These are phyloP conservation scores for Pharnaceum exiguum DNA, from an alignment of 148 eudicot genomes.

Conservation along the genomic window DNA sequence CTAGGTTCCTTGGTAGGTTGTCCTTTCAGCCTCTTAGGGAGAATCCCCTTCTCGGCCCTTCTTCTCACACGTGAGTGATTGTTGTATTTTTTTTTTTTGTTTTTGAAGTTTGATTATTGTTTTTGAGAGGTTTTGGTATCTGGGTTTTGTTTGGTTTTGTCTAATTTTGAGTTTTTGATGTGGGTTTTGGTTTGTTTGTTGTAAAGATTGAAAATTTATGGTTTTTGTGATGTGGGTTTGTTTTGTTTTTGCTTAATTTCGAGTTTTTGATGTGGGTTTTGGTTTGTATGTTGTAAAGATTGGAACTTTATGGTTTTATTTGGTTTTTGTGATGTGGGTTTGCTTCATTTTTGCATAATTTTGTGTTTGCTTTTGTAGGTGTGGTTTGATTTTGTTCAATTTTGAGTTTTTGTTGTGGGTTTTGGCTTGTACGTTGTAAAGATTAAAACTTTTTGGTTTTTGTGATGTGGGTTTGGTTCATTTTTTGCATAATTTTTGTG, in stretches of 20 bases:
- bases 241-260: neutral
- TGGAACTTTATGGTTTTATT: no score
- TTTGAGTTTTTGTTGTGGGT: neutral
- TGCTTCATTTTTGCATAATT: neutral
- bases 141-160: neutral
- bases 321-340: conserved; percentile 3
- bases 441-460: neutral
- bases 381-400: neutral
- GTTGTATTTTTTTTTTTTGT: neutral
- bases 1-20: conserved; percentile 48
- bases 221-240: conserved; percentile 1
- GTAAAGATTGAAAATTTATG: neutral
- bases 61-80: conserved; percentile 56
- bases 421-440: neutral
- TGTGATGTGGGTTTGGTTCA: neutral
- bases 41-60: conserved; percentile 86
- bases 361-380: neutral
- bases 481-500: neutral
- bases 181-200: neutral
- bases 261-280: conserved; percentile 3
- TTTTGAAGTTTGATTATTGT: neutral
- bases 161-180: neutral
- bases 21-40: conserved; percentile 72
- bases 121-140: neutral
- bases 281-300: no score